Percentiles rank a stretch among this genome's conserved stretches.
Evolutionary conservation across 352 stramenopile species (phyloP).

Genomic region (Globisporangium mamillatum): DNA sequence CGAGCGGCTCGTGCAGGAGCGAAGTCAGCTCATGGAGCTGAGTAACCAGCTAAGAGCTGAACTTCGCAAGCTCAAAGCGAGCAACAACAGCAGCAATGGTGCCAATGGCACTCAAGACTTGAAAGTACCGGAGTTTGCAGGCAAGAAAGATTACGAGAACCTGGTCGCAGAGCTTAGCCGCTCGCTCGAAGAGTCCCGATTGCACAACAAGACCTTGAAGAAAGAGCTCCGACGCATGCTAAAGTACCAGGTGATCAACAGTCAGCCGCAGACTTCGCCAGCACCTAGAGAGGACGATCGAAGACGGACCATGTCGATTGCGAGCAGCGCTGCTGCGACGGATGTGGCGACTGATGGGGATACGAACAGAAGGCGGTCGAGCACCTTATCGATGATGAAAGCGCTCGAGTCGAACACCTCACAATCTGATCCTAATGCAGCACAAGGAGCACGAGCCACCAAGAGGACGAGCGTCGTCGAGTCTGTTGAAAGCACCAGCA

Average conservation of each 20-base stretch:
- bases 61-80: conserved; percentile 41
- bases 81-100: not conserved
- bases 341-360: conserved; percentile 5
- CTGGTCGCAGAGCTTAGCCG: conserved; percentile 64
- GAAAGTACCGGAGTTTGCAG: conserved; percentile 38
- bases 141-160: conserved; percentile 72
- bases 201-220: conserved; percentile 83
- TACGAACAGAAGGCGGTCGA: conserved; percentile 27
- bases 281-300: conserved; percentile 1
- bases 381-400: conserved; percentile 69
- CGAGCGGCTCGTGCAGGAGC: conserved; percentile 58
- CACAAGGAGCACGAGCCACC: conserved; percentile 5
- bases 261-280: conserved; percentile 7
- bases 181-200: conserved; percentile 60
- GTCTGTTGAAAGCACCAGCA: conserved; percentile 19
- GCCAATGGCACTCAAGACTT: not conserved
- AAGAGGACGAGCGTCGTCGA: conserved; percentile 20
- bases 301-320: conserved; percentile 17
- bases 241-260: conserved; percentile 51
- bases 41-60: conserved; percentile 76
- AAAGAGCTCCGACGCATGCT: conserved; percentile 75
- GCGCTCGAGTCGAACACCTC: conserved; percentile 24
- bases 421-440: not conserved
- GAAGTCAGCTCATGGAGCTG: conserved; percentile 75
- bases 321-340: conserved; percentile 16